Conservation (phyloP, 768 basidiomycete species). For the Leccinum fibrillosum region DNA sequence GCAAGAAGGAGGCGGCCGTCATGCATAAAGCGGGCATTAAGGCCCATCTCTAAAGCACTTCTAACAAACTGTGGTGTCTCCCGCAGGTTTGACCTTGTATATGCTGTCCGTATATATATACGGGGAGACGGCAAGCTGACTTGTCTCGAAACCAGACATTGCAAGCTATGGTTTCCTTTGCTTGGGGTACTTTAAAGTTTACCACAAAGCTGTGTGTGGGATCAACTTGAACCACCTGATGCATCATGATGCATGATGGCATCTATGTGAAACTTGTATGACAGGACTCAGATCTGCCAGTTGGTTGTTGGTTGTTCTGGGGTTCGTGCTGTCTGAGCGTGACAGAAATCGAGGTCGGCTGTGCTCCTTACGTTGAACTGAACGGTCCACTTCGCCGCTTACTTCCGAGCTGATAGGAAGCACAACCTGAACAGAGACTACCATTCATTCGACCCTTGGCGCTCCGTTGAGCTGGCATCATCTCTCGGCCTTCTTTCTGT, state of each 20-base stretch:
- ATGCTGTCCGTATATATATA: neutral
- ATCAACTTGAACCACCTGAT: neutral
- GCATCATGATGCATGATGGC: too few species aligned
- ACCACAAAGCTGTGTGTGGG: too few species aligned
- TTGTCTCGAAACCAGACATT: neutral
- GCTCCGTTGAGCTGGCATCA: neutral
- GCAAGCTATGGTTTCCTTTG: neutral
- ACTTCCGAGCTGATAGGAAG: neutral
- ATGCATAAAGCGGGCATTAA: constrained; percentile 61
- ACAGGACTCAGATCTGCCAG: neutral
- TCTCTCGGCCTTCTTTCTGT: neutral
- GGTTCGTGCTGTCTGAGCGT: neutral
- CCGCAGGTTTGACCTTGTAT: neutral
- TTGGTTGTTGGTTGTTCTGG: neutral
- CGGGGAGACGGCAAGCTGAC: neutral
- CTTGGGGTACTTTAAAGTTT: neutral
- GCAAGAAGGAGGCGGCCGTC: constrained; percentile 59
- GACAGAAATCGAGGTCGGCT: neutral
- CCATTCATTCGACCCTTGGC: neutral
- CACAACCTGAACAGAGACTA: neutral
- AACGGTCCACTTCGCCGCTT: neutral
- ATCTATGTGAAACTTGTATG: too few species aligned
- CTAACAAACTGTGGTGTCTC: neutral
- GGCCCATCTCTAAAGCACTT: constrained; percentile 42
- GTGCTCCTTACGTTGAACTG: neutral